Base-by-base conservation (phyloP, 2,329 filamentous ascomycete species). In the Neopestalotiopsis rosae region DNA sequence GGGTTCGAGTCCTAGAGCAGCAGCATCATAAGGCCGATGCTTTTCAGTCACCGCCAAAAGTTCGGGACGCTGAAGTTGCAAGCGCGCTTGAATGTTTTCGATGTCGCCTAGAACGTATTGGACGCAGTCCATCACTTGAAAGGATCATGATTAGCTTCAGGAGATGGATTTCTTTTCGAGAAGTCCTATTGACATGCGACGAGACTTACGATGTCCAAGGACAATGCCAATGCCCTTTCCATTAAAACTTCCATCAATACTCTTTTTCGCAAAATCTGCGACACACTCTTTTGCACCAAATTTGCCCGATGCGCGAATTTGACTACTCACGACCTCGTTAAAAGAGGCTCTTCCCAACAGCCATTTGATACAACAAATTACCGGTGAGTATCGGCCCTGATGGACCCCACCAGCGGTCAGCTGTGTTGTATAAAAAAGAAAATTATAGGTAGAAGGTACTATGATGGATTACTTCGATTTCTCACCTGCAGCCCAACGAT, bases 291-390 rank as follows among this genome's bases (percentile, higher is more conserved):
- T 28, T 28, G 24, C 24, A 28, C 2, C 2, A 28, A 28, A 28
- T 3, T 28, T 4, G 24, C 81, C 82, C 57, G 73, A 77, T 0
- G 77, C 81, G 38, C 74, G 76, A 5, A 83, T 71, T 57, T 87
- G 85, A 9, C 81, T 83, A 69, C 85, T 87, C 20, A 89, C 72
- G 0, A 90, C 77, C 62, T 82, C 85, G 0, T 88, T 88, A 45
- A 90, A 24, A 24, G 24, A 24, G 24, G 24, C 24, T 24, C 1
- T 24, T 24, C 24, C 24, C 24, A 24, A 24, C 24, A 24, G 24
- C 24, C 24, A 24, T 24, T 24, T 24, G 24, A 24, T 24, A 24
- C 24, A 24, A 24, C 24, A 24, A 24, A 24, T 24, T 24, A 0
- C 24, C 24, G 87, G 86, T 0, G 83, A 74, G 12, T 84, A 73